Evolutionary conservation across 176 grass and related monocot genomes (phyloP).

Genomic region (Melocanna baccifera): DNA sequence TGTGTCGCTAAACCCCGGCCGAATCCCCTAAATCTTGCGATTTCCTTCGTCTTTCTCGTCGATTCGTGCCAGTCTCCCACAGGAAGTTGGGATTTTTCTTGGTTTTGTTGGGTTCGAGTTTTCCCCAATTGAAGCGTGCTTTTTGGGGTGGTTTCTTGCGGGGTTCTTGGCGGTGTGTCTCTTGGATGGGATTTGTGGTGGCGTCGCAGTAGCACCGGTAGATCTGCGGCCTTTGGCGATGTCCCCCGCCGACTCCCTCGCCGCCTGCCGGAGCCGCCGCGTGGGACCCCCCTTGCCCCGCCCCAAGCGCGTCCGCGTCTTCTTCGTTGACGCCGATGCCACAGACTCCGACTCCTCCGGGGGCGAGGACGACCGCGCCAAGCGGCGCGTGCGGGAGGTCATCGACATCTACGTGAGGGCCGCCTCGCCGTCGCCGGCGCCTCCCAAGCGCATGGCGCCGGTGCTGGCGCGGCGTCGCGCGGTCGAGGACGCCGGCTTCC

Average conservation of each 20-base stretch:
- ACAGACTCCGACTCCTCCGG: slow-evolving; percentile 59
- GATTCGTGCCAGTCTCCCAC: neutral
- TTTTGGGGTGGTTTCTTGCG: neutral
- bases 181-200: slow-evolving; percentile 24
- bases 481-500: neutral
- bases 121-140: neutral
- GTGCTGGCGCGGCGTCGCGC: neutral
- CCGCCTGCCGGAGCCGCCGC: slow-evolving; percentile 31
- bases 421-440: neutral
- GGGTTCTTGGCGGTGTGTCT: neutral
- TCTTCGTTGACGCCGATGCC: slow-evolving; percentile 58
- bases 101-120: neutral
- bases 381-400: slow-evolving; percentile 37
- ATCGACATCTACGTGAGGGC: slow-evolving; percentile 40
- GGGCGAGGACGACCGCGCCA: slow-evolving; percentile 7
- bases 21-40: neutral
- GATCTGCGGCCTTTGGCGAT: slow-evolving; percentile 17
- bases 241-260: neutral
- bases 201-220: neutral
- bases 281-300: neutral
- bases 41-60: neutral
- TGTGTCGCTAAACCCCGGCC: neutral
- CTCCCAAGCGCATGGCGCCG: neutral
- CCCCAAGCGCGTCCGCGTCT: slow-evolving; percentile 49
- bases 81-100: neutral